phyloP scores from a whole-genome alignment of 495 filamentous ascomycete genomes.

The Melanomma pulvis-pyrius region DNA sequence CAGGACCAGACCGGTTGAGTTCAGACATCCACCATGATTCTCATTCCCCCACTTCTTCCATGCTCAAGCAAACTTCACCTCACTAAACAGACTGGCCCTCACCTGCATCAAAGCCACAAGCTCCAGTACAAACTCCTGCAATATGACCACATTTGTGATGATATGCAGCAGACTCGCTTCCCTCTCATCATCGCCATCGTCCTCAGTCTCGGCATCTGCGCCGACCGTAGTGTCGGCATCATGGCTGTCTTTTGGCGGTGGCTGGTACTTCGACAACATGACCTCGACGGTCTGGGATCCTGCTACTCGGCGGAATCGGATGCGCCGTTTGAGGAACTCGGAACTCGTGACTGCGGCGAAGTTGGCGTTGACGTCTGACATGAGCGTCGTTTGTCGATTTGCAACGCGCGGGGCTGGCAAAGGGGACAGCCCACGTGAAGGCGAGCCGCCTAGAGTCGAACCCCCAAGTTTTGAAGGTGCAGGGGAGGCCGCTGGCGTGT shows the following conservation, averaged over 20 bases:
- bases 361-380: constrained; percentile 31
- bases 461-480: constrained; percentile 26
- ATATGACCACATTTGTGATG: constrained; percentile 74
- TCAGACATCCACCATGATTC: background rate
- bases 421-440: constrained; percentile 21
- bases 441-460: constrained; percentile 24
- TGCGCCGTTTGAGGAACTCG: constrained; percentile 24
- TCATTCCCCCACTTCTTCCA: background rate
- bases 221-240: constrained; percentile 14
- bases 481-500: constrained; percentile 26
- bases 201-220: background rate
- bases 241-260: constrained; percentile 12
- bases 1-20: background rate
- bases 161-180: constrained; percentile 80
- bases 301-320: constrained; percentile 20
- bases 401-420: constrained; percentile 25
- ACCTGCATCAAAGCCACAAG: constrained; percentile 84
- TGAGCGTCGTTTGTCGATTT: constrained; percentile 29
- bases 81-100: constrained; percentile 80
- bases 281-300: constrained; percentile 24
- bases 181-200: constrained; percentile 27
- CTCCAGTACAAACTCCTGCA: constrained; percentile 88
- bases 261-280: constrained; percentile 26
- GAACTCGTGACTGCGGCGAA: constrained; percentile 18
- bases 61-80: constrained; percentile 69